Evolutionary conservation across 75 land plant species (phyloP), one percentile per base, ranked within the genome.

Genomic region (Picea sitchensis): DNA sequence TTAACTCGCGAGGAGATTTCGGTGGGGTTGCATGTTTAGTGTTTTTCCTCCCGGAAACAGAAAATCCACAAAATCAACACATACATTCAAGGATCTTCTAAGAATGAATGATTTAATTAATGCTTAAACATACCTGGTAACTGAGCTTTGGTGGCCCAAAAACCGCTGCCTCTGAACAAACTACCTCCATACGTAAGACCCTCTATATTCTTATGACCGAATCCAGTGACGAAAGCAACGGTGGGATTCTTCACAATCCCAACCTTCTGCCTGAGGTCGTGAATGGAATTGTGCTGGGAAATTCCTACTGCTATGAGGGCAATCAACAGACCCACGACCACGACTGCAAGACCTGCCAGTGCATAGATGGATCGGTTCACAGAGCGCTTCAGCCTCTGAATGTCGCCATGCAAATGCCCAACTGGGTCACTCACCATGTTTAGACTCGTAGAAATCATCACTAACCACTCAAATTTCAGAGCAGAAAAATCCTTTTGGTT

Each of bases 91-190:
- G 8, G 54, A 47, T 47, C 9, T 47, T 47, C 7, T 7, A 7
- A 47, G 54, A 47, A 47, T 47, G 9, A 47, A 47, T 8, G 54
- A 47, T 47, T 47, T 7, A 47, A 47, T 47, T 47, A 47, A 6
- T 47, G 31, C 65, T 8, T 23, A 9, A 63, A 63, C 30, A 63
- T 63, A 86, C 86, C 79, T 34, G 78, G 76, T 31, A 86, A 82
- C 15, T 23, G 1, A 2, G 26, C 14, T n/a, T 77, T 77, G 12
- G 78, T 21, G 59, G 86, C 64, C 88, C 88, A 86, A 72, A 86
- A 86, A 15, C 88, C 88, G 57, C 88, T 86, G 36, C 88, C 88
- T 21, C 88, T 76, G 75, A 86, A 86, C 61, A 86, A 64, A 76
- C 88, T 86, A 54, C 88, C 88, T 11, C 83, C 88, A 77, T 86